Evolutionary conservation across 2,329 filamentous ascomycete genomes (phyloP).

Genomic region (Reticulascus tulasneorum): DNA sequence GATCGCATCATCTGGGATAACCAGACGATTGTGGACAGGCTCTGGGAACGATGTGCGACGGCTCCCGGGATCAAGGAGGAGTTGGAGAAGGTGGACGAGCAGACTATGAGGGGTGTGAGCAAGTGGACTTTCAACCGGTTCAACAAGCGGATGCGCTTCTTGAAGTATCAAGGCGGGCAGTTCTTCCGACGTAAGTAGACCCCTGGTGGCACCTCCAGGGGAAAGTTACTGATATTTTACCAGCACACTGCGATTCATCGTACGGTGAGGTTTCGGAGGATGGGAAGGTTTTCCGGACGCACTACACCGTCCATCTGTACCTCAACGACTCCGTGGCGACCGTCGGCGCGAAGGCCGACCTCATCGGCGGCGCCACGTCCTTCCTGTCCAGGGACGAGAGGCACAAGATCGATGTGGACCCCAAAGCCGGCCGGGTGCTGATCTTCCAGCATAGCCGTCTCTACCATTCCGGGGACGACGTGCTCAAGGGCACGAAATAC

Average conservation of each 20-base stretch:
- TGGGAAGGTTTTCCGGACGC: constrained; percentile 37
- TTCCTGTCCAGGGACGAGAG: constrained; percentile 43
- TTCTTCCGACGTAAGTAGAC: constrained; percentile 58
- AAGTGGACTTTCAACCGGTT: constrained; percentile 46
- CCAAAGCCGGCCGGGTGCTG: constrained; percentile 53
- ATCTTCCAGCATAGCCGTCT: constrained; percentile 55
- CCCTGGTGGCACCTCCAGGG: neutral
- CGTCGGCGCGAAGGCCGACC: constrained; percentile 25
- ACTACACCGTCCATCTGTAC: constrained; percentile 55
- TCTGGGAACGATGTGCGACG: constrained; percentile 57
- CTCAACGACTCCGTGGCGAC: constrained; percentile 45
- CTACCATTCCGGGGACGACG: constrained; percentile 50
- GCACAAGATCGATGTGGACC: constrained; percentile 47
- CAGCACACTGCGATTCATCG: constrained; percentile 65
- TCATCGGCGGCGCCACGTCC: constrained; percentile 52
- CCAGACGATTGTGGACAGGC: constrained; percentile 53
- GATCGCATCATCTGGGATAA: constrained; percentile 76
- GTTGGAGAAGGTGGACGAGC: constrained; percentile 30
- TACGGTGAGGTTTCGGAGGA: constrained; percentile 52
- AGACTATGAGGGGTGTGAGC: constrained; percentile 17
- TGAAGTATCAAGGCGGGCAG: constrained; percentile 68
- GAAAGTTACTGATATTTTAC: constrained; percentile 8
- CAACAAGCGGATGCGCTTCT: constrained; percentile 72
- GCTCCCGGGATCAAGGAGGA: constrained; percentile 36
- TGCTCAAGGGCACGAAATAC: constrained; percentile 49